Base-by-base conservation (phyloP, 352 stramenopile species). In the Globisporangium irregulare region DNA sequence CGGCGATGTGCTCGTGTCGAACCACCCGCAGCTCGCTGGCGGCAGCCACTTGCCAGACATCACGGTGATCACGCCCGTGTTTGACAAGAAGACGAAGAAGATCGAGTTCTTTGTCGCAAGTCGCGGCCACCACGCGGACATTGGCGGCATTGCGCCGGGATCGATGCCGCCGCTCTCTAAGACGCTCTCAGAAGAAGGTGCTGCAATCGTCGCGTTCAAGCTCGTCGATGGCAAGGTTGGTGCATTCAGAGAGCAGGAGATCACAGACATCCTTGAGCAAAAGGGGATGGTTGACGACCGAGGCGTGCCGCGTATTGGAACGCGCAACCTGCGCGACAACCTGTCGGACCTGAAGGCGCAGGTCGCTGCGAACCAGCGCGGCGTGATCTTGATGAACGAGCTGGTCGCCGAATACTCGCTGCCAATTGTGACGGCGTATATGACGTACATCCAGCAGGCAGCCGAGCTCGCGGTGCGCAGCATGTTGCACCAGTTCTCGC, bases 21-120 rank as follows among this genome's bases (percentile, higher is more conserved):
- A 99, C 81, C 97, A 99, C 78, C 98, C 98, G 34, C 97, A 99
- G 70, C 85, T 99, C 48, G 98, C 98, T 24, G 98, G 98, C 43
- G 98, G 97, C 18, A 96, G 80, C 38, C 97, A 99, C 73, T 77
- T 99, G n/a, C 97, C 98, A 1, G 98, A 99, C 75, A 99, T 99
- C 70, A 99, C 97, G 5, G 98, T 99, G 4, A 99, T 99, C 64
- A 99, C 98, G n/a, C 98, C 98, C 34, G 97, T 99, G 2, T 99
- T 99, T 77, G 84, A 97, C 65, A 81, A 96, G 62, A 78, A 77
- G 24, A 86, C 77, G 12, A 78, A 92, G 32, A 85, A 96, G 57
- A 98, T 99, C 54, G 90, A 98, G 51, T 99, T 99, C 71, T 99
- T 99, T 73, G 97, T 99, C 7, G 98, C 98, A 5, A 99, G 94